Evolutionary conservation across 805 yeast species (phyloP).

Genomic region (Vanderwaltozyma polyspora): DNA sequence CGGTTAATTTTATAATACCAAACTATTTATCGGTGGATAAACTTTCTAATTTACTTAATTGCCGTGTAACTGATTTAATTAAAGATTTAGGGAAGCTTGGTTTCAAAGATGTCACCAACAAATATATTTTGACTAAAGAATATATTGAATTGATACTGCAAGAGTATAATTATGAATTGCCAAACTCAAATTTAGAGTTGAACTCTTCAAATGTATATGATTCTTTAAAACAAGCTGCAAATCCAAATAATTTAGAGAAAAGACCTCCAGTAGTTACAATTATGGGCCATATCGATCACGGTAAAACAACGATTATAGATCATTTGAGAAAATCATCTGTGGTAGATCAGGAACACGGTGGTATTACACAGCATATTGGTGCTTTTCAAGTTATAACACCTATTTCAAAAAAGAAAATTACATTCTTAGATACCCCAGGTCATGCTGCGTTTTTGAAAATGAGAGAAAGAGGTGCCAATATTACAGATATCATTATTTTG

Average conservation of each 20-base stretch:
- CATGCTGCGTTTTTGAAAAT: constrained; percentile 94
- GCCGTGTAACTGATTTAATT: constrained; percentile 51
- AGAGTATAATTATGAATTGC: constrained; percentile 67
- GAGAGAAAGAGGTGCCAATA: constrained; percentile 92
- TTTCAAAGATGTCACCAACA: constrained; percentile 54
- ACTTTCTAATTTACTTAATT: constrained; percentile 57
- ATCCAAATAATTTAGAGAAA: constrained; percentile 40
- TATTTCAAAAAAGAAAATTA: constrained; percentile 58
- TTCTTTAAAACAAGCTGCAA: constrained; percentile 43
- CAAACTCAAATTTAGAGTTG: constrained; percentile 21
- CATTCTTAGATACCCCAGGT: constrained; percentile 95
- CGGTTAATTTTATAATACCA: constrained; percentile 39
- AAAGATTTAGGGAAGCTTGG: constrained; percentile 56
- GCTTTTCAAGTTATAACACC: constrained; percentile 87
- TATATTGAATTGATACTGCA: constrained; percentile 80
- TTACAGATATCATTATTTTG: constrained; percentile 83
- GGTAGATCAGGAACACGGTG: constrained; percentile 82
- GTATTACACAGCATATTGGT: constrained; percentile 96
- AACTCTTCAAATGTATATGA: constrained; percentile 51
- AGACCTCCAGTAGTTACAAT: constrained; percentile 93
- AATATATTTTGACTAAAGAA: constrained; percentile 75
- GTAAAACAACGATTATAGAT: constrained; percentile 90
- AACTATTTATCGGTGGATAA: constrained; percentile 70
- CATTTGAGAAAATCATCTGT: constrained; percentile 74
- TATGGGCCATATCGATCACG: constrained; percentile 99